A percentile compares a stretch with the other conserved stretches of the same genome.
Conservation (phyloP, 495 filamentous ascomycete species). For the Aspergillus bridgeri region DNA sequence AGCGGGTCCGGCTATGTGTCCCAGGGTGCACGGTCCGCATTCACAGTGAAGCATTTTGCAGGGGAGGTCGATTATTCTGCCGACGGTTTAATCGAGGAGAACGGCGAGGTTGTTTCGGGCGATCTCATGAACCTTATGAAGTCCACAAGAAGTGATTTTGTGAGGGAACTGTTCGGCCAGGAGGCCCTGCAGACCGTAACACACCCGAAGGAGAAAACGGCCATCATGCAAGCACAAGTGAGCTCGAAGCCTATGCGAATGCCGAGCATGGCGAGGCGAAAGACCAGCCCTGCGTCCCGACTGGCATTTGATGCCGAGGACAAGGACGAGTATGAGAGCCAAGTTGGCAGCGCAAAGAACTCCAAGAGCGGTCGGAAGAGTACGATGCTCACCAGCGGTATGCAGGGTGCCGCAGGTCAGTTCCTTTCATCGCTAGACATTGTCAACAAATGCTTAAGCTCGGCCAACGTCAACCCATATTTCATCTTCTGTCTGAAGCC, state of each 20-base stretch:
- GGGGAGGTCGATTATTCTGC: constrained; percentile 95
- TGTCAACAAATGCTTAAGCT: constrained; percentile 77
- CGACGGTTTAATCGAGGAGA: constrained; percentile 83
- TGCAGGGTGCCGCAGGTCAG: constrained; percentile 87
- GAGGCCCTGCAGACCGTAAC: constrained; percentile 85
- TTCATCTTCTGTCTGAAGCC: constrained; percentile 97
- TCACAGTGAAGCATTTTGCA: constrained; percentile 91
- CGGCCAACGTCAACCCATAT: constrained; percentile 82
- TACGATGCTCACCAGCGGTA: constrained; percentile 41
- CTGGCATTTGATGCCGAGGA: constrained; percentile 45
- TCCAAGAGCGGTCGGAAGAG: constrained; percentile 35
- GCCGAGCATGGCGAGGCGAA: constrained; percentile 85
- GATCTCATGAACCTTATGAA: constrained; percentile 95
- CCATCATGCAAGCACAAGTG: constrained; percentile 94
- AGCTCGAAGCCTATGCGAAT: constrained; percentile 89
- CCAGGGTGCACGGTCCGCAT: constrained; percentile 68
- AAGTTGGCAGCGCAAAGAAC: constrained; percentile 38
- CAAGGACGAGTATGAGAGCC: constrained; percentile 50
- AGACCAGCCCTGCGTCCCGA: constrained; percentile 49
- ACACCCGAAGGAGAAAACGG: constrained; percentile 83
- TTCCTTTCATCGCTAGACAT: constrained; percentile 88
- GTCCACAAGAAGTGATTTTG: constrained; percentile 80
- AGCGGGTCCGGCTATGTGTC: constrained; percentile 82
- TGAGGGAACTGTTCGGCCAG: constrained; percentile 86
- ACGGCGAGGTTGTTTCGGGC: constrained; percentile 91